Evolutionary conservation across 2,329 filamentous ascomycete species (phyloP), one percentile per base, ranked within the genome.

Genomic region (Epichloe glyceriae): DNA sequence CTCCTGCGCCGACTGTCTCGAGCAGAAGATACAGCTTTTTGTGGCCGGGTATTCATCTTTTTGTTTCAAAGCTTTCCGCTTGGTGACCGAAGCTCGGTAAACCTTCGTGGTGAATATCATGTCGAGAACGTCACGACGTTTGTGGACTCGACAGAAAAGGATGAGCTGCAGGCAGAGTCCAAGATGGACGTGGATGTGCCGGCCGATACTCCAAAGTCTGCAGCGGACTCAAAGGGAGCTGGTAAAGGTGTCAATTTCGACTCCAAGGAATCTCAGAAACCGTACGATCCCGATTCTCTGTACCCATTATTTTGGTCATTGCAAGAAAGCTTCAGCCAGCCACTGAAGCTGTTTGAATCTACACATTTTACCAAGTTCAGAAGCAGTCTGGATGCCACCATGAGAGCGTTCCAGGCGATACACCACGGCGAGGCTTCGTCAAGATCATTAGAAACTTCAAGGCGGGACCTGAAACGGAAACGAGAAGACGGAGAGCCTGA

Each of bases 1-100:
- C 75, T 98, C 15, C 74, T 98, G n/a, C 83, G 91, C 37, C 80
- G 93, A 44, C 75, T 98, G 2, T 97, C 93, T n/a, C 81, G 93
- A 51, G 91, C 93, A 4, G 90, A 97, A 65, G 93, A 98, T 66
- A 94, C 93, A 0, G 89, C 94, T 0, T 98, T 99, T 64, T 98
- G 93, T 62, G 93, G 93, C 15, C 80, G 93, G 39, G 93, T 99
- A 26, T 97, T 97, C 67, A 96, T 98, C 56, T 99, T 96, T 67
- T 80, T 98, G 63, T 98, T 97, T 67, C 93, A 98, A 66, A 95
- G 89, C 65, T 97, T 98, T 61, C 93, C 93, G 1, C 74, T 98
- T 0, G 91, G 91, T 34, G 94, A 98, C 67, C 93, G 91, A 64
- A 97, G 93, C 64, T 96, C 93, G 0, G 93, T 98, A 47, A 99